A percentile compares a stretch with the other conserved stretches of the same genome.
These are phyloP conservation scores for Chamaecyparis obtusa DNA, from an alignment of 75 land plant species.

Conservation along the genomic window DNA sequence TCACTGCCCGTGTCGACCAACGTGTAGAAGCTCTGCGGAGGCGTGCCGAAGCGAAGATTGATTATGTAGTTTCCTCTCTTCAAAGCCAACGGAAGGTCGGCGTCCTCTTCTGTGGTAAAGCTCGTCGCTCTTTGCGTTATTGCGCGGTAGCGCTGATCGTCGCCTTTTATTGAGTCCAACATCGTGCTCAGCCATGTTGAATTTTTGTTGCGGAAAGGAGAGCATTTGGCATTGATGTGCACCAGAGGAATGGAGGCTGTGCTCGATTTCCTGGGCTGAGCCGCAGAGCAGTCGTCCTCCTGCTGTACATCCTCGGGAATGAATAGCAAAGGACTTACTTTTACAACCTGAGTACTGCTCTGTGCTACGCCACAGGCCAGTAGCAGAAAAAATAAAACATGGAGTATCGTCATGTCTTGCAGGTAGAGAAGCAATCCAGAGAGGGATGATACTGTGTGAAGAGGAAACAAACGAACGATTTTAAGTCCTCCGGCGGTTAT, in stretches of 20 bases:
- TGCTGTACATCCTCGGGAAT: neutral
- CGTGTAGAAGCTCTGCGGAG: conserved; percentile 9
- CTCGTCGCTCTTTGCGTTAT: neutral
- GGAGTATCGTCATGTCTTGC: no score
- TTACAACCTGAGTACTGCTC: no score
- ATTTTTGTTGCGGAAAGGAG: neutral
- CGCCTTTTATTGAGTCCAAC: neutral
- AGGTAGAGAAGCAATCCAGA: no score
- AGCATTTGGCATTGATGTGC: neutral
- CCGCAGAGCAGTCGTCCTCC: neutral
- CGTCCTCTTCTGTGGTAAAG: neutral
- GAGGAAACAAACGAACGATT: no score
- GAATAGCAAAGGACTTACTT: neutral
- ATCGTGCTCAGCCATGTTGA: neutral
- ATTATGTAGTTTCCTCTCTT: neutral
- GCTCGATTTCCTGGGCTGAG: no score
- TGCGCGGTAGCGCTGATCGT: neutral
- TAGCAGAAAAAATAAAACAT: no score
- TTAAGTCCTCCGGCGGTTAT: no score
- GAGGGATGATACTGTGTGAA: no score
- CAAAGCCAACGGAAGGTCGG: neutral
- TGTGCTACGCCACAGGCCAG: no score
- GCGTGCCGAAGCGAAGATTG: conserved; percentile 10
- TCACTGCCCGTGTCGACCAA: conserved; percentile 20
- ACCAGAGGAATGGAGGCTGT: neutral